Percentiles rank a stretch among this genome's conserved stretches.
Evolutionary conservation across 2,329 filamentous ascomycete species (phyloP).

Genomic region (Capronia epimyces): DNA sequence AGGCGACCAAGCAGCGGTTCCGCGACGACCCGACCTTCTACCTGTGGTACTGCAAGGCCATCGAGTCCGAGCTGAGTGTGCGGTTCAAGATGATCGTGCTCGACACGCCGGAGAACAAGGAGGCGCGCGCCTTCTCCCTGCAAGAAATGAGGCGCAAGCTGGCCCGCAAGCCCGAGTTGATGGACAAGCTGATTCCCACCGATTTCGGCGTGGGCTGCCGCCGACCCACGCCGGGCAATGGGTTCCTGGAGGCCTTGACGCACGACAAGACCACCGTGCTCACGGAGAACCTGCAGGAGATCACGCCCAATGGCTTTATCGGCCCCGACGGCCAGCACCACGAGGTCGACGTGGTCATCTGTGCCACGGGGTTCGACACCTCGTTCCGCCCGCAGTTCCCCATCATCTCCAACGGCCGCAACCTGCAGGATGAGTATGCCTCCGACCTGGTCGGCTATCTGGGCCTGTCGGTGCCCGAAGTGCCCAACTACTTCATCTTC

Average conservation of each 20-base stretch:
- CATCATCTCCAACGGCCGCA: too few relatives aligned
- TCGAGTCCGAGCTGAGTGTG: constrained; percentile 30
- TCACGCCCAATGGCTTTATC: constrained; percentile 26
- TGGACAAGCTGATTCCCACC: background rate
- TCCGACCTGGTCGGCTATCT: too few relatives aligned
- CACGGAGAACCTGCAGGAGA: background rate
- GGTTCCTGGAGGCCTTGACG: constrained; percentile 33
- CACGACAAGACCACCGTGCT: constrained; percentile 32
- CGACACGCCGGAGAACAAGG: background rate
- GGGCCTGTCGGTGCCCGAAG: too few relatives aligned
- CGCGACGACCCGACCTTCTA: constrained; percentile 17
- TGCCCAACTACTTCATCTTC: too few relatives aligned
- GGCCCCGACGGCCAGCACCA: constrained; percentile 31
- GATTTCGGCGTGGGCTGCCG: constrained; percentile 31
- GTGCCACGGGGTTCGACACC: too few relatives aligned
- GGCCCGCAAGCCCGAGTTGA: too few relatives aligned
- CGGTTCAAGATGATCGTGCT: constrained; percentile 17
- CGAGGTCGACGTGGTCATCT: too few relatives aligned
- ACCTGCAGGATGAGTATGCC: constrained; percentile 26
- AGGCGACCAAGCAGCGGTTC: too few relatives aligned
- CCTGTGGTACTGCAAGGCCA: constrained; percentile 32
- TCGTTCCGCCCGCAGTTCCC: too few relatives aligned
- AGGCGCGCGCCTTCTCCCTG: too few relatives aligned
- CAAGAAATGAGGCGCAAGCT: too few relatives aligned
- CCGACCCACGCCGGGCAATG: constrained; percentile 42